Conservation (phyloP, 2,329 filamentous ascomycete species). For the Cytospora chrysosperma region DNA sequence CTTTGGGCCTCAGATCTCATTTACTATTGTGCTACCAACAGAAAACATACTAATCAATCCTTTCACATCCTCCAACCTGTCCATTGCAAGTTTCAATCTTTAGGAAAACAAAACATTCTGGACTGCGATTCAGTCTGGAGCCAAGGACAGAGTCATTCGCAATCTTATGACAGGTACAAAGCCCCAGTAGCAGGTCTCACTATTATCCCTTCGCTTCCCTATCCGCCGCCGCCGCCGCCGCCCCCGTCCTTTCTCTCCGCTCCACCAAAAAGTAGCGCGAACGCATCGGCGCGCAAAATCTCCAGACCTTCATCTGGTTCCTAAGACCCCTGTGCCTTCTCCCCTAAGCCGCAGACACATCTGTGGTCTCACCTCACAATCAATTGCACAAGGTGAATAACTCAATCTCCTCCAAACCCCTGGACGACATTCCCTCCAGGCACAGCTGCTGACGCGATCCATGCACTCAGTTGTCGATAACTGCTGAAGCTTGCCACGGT, state of each 20-base stretch:
- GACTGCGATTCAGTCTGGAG: background rate
- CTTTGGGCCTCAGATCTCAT: background rate
- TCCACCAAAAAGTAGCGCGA: conserved; percentile 14
- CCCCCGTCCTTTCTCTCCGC: conserved; percentile 16
- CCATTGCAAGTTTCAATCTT: background rate
- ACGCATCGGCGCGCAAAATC: conserved; percentile 19
- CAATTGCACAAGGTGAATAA: conserved; percentile 10
- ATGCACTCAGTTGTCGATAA: conserved; percentile 13
- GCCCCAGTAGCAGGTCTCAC: background rate
- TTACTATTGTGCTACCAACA: background rate
- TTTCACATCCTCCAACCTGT: conserved; percentile 4
- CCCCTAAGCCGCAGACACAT: background rate
- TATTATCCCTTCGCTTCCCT: background rate
- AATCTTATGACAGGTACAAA: background rate
- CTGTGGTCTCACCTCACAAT: background rate
- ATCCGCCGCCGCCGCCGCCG: background rate
- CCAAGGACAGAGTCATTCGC: background rate
- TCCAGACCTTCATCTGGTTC: conserved; percentile 11
- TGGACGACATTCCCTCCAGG: background rate
- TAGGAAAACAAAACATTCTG: background rate
- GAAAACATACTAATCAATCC: background rate
- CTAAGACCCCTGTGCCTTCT: background rate
- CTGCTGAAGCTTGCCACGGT: conserved; percentile 10
- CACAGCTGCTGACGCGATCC: conserved; percentile 17
- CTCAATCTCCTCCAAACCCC: background rate